Evolutionary conservation across 306 rosid genomes (phyloP).

Genomic region (Medicago ruthenica): DNA sequence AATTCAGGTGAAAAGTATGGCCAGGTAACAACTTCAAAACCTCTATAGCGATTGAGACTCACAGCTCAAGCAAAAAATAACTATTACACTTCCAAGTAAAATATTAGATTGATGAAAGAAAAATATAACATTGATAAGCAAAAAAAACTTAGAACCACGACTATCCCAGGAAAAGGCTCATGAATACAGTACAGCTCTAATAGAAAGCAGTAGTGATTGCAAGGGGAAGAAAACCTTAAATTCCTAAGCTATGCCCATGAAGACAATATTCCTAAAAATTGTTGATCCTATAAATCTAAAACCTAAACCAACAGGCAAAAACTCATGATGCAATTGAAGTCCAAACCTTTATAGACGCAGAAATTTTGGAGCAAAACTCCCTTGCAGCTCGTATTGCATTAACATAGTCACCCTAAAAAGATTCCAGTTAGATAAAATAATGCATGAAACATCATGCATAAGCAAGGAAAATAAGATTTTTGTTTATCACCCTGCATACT

Average conservation of each 20-base stretch:
- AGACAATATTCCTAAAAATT: constrained; percentile 9
- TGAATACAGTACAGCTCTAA: constrained; percentile 32
- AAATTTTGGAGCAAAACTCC: constrained; percentile 77
- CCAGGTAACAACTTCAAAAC: constrained; percentile 22
- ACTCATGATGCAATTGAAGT: constrained; percentile 28
- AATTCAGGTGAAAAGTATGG: constrained; percentile 6
- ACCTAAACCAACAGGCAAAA: constrained; percentile 21
- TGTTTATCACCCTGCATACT: constrained; percentile 55
- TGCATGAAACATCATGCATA: constrained; percentile 19
- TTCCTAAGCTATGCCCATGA: constrained; percentile 18
- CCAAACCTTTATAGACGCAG: constrained; percentile 80
- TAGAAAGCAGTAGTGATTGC: constrained; percentile 10
- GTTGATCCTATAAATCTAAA: constrained; percentile 31
- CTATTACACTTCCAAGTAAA: constrained; percentile 16
- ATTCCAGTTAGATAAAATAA: constrained; percentile 45
- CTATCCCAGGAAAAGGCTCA: constrained; percentile 33
- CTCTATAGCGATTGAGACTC: constrained; percentile 25
- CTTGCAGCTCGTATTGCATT: constrained; percentile 83
- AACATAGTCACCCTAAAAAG: constrained; percentile 84
- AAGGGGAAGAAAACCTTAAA: constrained; percentile 3
- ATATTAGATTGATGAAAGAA: constrained; percentile 34
- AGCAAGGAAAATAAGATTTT: constrained; percentile 37
- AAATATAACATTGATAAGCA: not conserved
- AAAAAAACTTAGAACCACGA: constrained; percentile 6
- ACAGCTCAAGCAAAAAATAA: constrained; percentile 30